phyloP scores from a whole-genome alignment of 495 filamentous ascomycete species.

The Choiromyces venosus region DNA sequence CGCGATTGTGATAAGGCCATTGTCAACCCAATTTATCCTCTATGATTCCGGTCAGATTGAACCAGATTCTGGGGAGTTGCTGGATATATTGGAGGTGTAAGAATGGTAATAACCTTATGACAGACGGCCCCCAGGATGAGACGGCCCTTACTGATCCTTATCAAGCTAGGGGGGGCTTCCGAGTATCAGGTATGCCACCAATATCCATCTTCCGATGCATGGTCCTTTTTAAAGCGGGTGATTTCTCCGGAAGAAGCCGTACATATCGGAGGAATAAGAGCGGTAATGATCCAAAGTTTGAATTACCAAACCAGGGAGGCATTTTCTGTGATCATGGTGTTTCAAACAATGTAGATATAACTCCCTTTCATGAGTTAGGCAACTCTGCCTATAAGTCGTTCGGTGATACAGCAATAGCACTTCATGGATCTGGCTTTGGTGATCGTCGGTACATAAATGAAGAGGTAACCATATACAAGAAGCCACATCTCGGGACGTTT shows the following conservation, averaged over 20 bases:
- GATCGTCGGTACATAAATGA: too few relatives aligned
- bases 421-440: neutral
- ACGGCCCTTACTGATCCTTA: neutral
- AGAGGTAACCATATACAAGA: too few relatives aligned
- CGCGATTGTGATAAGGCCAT: neutral
- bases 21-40: neutral
- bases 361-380: neutral
- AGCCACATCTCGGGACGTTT: too few relatives aligned
- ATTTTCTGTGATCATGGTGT: neutral
- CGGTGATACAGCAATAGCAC: neutral
- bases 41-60: neutral
- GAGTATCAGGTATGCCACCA: neutral
- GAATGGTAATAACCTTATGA: neutral
- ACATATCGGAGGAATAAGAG: neutral
- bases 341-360: neutral
- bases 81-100: neutral
- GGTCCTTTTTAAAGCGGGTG: neutral
- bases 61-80: neutral
- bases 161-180: neutral
- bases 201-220: neutral
- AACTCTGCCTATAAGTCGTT: neutral
- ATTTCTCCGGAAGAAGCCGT: neutral
- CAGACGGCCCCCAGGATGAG: neutral
- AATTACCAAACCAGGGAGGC: neutral
- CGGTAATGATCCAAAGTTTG: neutral